Base-by-base conservation (phyloP, 257 asterid genomes). In the Leonotis leonurus region DNA sequence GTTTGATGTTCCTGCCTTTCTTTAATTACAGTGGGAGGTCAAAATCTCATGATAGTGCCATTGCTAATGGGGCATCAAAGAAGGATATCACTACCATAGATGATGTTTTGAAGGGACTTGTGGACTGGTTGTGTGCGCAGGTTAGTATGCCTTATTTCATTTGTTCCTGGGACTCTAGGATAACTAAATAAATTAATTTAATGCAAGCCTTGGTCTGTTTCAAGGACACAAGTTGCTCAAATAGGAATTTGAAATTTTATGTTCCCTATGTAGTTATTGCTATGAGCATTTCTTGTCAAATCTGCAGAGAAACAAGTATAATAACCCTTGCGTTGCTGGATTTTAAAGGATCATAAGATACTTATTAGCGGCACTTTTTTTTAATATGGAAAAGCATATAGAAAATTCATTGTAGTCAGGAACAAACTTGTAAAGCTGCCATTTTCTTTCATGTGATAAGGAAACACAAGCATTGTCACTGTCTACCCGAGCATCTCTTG, bases 111-210 rank as follows among this genome's bases (percentile, higher is more conserved):
- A 84, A 81, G 55, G 90, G 87, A 59, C 83, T 88, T 50, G 96
- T 91, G 56, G 94, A 86, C 60, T 91, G 96, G 96, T 75, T 91
- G 75, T 85, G 96, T 43, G 56, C 85, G 36, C 98, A 91, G 96
- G 98, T 88, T 30, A 30, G 69, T 56, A 51, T 65, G 45, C 44
- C 12, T 67, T 46, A 11, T 37, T 32, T 45, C 53, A 21, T 62
- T n/a, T 14, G 27, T 27, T 45, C 37, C 61, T 13, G 39, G n/a
- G n/a, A n/a, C n/a, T 62, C 51, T 55, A 37, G 50, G 63, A 22
- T 44, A 54, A 37, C 64, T 20, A 56, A 32, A 55, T 32, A 20
- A 62, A 20, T 22, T 27, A 1, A 33, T 13, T 48, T 49, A 17
- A 2, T 62, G 48, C 22, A n/a, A 63, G 29, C 60, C 27, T 63